phyloP scores from a whole-genome alignment of 2,329 filamentous ascomycete genomes.

The Aspergillus thermomutatus region DNA sequence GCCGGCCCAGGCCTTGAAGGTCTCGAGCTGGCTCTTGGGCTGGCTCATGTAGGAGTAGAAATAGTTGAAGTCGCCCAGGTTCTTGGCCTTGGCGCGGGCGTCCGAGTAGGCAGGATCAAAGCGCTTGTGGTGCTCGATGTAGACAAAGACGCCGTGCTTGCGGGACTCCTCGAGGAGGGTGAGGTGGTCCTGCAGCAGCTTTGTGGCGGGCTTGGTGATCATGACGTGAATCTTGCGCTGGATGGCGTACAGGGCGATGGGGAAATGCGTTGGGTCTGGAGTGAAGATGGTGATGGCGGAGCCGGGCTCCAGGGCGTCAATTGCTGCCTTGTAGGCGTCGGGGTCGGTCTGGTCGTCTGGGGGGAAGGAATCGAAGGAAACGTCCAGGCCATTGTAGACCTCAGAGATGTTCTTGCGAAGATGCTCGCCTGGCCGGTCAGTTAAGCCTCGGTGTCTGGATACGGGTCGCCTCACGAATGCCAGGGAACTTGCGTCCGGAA shows the following conservation, averaged over 20 bases:
- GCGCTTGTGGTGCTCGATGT: slow-evolving; percentile 94
- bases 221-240: slow-evolving; percentile 84
- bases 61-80: slow-evolving; percentile 93
- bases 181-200: slow-evolving; percentile 76
- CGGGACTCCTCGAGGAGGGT: slow-evolving; percentile 68
- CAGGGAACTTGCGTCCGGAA: slow-evolving; percentile 84
- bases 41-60: slow-evolving; percentile 97
- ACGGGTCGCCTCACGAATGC: slow-evolving; percentile 64
- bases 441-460: slow-evolving; percentile 8
- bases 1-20: slow-evolving; percentile 92
- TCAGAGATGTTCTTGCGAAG: slow-evolving; percentile 82
- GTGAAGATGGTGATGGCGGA: slow-evolving; percentile 96
- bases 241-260: slow-evolving; percentile 89
- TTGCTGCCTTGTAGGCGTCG: slow-evolving; percentile 82
- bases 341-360: slow-evolving; percentile 69
- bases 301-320: slow-evolving; percentile 75
- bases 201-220: slow-evolving; percentile 90
- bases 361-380: slow-evolving; percentile 79
- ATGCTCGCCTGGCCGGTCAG: slow-evolving; percentile 61
- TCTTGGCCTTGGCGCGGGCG: slow-evolving; percentile 71
- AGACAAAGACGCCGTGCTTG: slow-evolving; percentile 80
- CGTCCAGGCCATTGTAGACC: slow-evolving; percentile 85
- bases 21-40: slow-evolving; percentile 86
- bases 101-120: slow-evolving; percentile 92
- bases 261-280: slow-evolving; percentile 86